Evolutionary conservation across 2,329 filamentous ascomycete genomes (phyloP).

Genomic region (Parasarocladium wereldwijsianum): DNA sequence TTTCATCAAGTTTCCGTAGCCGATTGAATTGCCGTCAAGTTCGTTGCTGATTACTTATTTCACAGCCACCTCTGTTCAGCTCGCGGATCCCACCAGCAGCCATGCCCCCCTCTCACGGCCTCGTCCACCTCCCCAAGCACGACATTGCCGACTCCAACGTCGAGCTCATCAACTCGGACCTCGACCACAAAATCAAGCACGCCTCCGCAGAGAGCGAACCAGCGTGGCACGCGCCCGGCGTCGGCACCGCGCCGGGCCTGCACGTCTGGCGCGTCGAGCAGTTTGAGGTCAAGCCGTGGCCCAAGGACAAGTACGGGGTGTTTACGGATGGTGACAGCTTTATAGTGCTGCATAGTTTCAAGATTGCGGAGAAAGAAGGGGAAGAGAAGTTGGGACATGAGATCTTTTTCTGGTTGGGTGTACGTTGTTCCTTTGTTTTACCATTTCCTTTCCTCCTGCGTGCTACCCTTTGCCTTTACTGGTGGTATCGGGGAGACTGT

Average conservation of each 20-base stretch:
- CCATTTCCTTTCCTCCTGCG: too few relatives aligned
- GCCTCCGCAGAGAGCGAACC: slow-evolving; percentile 50
- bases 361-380: slow-evolving; percentile 28
- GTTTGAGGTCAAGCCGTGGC: slow-evolving; percentile 50
- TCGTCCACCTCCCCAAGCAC: slow-evolving; percentile 49
- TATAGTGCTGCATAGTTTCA: slow-evolving; percentile 47
- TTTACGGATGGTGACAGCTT: slow-evolving; percentile 58
- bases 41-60: not conserved
- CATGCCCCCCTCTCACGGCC: slow-evolving; percentile 47
- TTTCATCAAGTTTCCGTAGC: too few relatives aligned
- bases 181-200: slow-evolving; percentile 56
- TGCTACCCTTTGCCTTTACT: too few relatives aligned
- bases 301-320: slow-evolving; percentile 37
- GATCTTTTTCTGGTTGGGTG: slow-evolving; percentile 57
- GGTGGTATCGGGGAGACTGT: too few relatives aligned
- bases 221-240: slow-evolving; percentile 45
- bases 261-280: slow-evolving; percentile 53
- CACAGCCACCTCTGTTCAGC: too few relatives aligned
- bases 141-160: slow-evolving; percentile 56
- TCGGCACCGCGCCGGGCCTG: slow-evolving; percentile 39
- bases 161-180: slow-evolving; percentile 45
- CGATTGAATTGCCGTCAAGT: not conserved
- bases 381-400: slow-evolving; percentile 39
- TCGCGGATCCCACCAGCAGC: slow-evolving; percentile 8
- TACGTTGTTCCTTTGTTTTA: too few relatives aligned